Percentiles rank a stretch among this genome's conserved stretches.
phyloP scores from a whole-genome alignment of 1,139 yeast genomes.

The Protomyces gravidus region DNA sequence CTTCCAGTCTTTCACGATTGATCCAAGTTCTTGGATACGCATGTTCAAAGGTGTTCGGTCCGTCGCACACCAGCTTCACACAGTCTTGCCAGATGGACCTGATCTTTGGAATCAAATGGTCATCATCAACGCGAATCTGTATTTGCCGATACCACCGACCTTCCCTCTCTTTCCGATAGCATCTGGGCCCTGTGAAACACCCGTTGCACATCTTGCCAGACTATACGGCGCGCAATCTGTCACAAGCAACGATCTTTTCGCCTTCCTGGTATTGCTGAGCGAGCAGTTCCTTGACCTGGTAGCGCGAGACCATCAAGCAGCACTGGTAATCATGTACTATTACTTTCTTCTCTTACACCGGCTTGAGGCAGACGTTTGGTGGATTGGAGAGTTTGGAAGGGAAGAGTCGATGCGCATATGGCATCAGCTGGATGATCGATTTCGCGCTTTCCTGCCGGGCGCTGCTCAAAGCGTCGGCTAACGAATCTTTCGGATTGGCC shows the following conservation, averaged over 20 bases:
- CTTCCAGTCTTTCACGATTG: conserved; percentile 19
- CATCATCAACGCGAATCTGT: background rate
- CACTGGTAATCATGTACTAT: conserved; percentile 20
- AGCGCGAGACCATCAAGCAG: conserved; percentile 18
- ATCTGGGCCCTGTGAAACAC: conserved; percentile 13
- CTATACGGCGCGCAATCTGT: conserved; percentile 6
- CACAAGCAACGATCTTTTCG: conserved; percentile 11
- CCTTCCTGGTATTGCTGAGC: conserved; percentile 17
- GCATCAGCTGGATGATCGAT: background rate
- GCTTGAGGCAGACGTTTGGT: conserved; percentile 22
- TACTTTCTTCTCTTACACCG: conserved; percentile 13
- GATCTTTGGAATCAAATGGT: background rate
- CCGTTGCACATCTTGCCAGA: conserved; percentile 17
- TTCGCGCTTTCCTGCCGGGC: background rate
- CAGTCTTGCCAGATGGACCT: background rate
- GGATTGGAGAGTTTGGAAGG: conserved; percentile 20
- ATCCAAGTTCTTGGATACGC: conserved; percentile 19
- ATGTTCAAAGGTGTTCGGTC: conserved; percentile 23
- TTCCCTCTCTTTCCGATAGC: conserved; percentile 20
- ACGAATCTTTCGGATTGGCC: no score
- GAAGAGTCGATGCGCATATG: conserved; percentile 12
- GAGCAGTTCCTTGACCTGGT: conserved; percentile 17
- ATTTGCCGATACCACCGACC: conserved; percentile 5
- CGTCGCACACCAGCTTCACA: conserved; percentile 13
- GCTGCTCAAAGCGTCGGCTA: background rate